phyloP scores from a whole-genome alignment of 2,329 filamentous ascomycete species.

The Alternaria gansuensis region DNA sequence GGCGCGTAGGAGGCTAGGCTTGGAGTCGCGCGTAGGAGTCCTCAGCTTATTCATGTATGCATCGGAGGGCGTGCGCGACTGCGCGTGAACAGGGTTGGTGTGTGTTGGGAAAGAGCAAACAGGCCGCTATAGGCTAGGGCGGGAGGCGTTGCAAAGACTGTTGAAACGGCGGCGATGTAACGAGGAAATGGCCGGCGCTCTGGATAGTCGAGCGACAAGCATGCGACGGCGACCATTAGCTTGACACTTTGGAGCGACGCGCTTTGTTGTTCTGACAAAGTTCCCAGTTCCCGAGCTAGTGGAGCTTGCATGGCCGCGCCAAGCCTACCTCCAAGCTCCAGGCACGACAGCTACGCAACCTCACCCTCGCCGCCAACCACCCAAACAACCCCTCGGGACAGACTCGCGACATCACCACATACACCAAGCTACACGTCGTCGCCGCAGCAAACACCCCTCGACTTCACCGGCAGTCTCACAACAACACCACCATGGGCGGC shows the following conservation, averaged over 20 bases:
- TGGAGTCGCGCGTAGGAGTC: slow-evolving; percentile 40
- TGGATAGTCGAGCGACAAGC: slow-evolving; percentile 32
- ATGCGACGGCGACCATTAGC: slow-evolving; percentile 25
- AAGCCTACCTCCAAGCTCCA: slow-evolving; percentile 32
- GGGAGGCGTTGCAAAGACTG: slow-evolving; percentile 15
- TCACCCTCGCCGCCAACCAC: slow-evolving; percentile 18
- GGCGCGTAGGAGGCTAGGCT: slow-evolving; percentile 39
- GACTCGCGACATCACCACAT: slow-evolving; percentile 1
- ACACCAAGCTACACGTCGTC: background rate
- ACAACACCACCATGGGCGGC: slow-evolving; percentile 74
- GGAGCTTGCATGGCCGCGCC: slow-evolving; percentile 19
- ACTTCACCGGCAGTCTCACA: background rate
- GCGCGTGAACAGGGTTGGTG: slow-evolving; percentile 20
- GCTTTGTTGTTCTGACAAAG: slow-evolving; percentile 31
- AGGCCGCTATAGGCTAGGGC: slow-evolving; percentile 18
- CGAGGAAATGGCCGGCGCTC: slow-evolving; percentile 32
- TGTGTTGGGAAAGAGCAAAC: slow-evolving; percentile 16
- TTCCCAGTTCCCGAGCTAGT: slow-evolving; percentile 22
- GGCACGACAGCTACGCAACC: slow-evolving; percentile 40
- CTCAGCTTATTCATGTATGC: slow-evolving; percentile 35
- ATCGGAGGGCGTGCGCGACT: slow-evolving; percentile 39
- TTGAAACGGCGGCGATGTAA: slow-evolving; percentile 26
- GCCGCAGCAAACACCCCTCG: background rate
- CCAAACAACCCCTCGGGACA: background rate
- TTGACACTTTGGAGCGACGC: slow-evolving; percentile 17